Evolutionary conservation across 1,284 basidiomycete species (phyloP), one percentile per base, ranked within the genome.

Genomic region (Pseudozyma sp.): DNA sequence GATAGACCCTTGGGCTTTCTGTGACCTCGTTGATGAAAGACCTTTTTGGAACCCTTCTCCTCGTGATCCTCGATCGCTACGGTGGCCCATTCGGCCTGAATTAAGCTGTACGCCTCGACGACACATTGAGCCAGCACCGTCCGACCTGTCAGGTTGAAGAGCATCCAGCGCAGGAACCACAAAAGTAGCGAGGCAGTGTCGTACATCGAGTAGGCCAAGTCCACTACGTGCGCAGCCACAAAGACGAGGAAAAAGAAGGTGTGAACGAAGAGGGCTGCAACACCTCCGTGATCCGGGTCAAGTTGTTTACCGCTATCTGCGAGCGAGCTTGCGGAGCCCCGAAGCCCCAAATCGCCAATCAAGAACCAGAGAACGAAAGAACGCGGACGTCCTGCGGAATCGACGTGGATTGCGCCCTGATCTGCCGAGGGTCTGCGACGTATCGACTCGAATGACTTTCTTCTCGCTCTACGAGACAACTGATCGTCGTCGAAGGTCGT

Each of bases 11-110:
- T 70, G 3, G 75, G 77, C 39, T 68, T 59, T 4, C 42, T 51
- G n/a, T 57, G 37, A 3, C 63, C 57, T 5, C 44, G 55, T 11
- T 43, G 42, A 16, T 55, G 62, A 2, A 30, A 40, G 17, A 43
- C 29, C 42, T 54, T 57, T 29, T 63, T 68, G 9, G 69, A 63
- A 2, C 69, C 68, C n/a, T 68, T 67, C 47, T 62, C 72, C 47
- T 84, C 82, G 63, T 84, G 82, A 47, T 84, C 82, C 50, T 84
- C 82, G 13, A 59, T 31, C 0, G 75, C 73, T 3, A 84, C 82
- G 5, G 71, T 71, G n/a, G 76, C 68, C 82, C 82, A 84, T 46
- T 84, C 82, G 17, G 49, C 64, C 54, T 78, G 64, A 19, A 84
- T 72, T 30, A 84, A 69, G 31, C 55, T 29, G 49, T 82, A 82